Conservation (phyloP, 495 filamentous ascomycete genomes). For the Podospora anserina region DNA sequence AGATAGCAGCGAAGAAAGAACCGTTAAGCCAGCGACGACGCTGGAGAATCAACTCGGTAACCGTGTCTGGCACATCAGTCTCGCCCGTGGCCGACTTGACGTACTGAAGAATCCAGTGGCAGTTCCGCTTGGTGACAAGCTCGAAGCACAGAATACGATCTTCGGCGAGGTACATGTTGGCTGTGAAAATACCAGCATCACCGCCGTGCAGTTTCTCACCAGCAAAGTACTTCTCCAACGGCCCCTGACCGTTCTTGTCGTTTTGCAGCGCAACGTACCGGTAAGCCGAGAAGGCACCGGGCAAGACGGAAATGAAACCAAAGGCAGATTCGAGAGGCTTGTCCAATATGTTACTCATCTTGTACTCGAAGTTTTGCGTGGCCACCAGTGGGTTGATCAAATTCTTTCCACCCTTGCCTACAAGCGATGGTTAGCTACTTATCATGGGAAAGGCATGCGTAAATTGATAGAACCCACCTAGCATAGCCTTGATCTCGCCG, state of each 20-base stretch:
- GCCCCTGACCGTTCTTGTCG: slow-evolving; percentile 88
- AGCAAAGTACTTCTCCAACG: slow-evolving; percentile 93
- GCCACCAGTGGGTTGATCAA: slow-evolving; percentile 92
- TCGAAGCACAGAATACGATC: slow-evolving; percentile 99
- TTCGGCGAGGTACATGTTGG: slow-evolving; percentile 99
- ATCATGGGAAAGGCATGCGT: too few relatives aligned
- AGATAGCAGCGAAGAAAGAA: slow-evolving; percentile 96
- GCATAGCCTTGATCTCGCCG: slow-evolving; percentile 99
- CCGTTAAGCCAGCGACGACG: slow-evolving; percentile 97
- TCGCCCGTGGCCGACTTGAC: slow-evolving; percentile 96
- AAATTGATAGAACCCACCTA: slow-evolving; percentile 44
- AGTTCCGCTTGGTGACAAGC: slow-evolving; percentile 94
- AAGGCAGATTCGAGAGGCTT: slow-evolving; percentile 97
- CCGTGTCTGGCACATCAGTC: slow-evolving; percentile 94
- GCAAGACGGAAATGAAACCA: slow-evolving; percentile 94
- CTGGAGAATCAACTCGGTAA: slow-evolving; percentile 94
- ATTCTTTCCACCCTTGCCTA: slow-evolving; percentile 68
- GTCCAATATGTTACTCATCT: slow-evolving; percentile 99
- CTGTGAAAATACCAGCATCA: slow-evolving; percentile 95
- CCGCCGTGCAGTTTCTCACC: slow-evolving; percentile 96
- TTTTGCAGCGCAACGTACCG: slow-evolving; percentile 93
- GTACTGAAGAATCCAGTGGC: slow-evolving; percentile 94
- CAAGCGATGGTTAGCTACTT: too few relatives aligned
- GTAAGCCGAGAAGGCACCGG: slow-evolving; percentile 97
- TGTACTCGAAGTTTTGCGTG: slow-evolving; percentile 99